A percentile compares a stretch with the other conserved stretches of the same genome.
Evolutionary conservation across 1,284 basidiomycete genomes (phyloP).

Genomic region (Irpex sp.): DNA sequence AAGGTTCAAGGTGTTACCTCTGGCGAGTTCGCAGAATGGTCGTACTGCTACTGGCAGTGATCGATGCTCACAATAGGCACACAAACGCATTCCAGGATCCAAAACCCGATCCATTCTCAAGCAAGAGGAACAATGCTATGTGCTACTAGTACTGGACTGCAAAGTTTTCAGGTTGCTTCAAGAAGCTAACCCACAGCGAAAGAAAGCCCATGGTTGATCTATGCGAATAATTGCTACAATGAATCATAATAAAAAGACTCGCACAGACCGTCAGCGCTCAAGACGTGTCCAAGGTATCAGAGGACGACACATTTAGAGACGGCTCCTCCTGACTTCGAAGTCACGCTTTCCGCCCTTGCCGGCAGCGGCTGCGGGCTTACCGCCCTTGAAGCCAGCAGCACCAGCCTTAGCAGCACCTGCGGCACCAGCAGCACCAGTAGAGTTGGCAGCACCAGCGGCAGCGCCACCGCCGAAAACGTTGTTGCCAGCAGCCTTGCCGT

Average conservation of each 20-base stretch:
- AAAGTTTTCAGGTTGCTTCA: not conserved
- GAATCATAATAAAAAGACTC: not conserved
- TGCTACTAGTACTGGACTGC: not conserved
- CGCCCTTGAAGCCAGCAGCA: slow-evolving; percentile 13
- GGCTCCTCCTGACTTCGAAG: slow-evolving; percentile 14
- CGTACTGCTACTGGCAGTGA: too few species aligned
- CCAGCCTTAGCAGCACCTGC: slow-evolving; percentile 3
- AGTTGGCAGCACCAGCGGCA: slow-evolving; percentile 7
- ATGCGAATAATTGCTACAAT: not conserved
- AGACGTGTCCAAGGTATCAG: not conserved
- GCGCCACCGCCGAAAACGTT: not conserved
- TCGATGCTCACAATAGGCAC: too few species aligned
- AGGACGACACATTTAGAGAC: slow-evolving; percentile 1
- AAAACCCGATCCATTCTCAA: slow-evolving; percentile 8
- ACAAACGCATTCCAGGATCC: not conserved
- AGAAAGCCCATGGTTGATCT: not conserved
- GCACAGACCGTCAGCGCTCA: not conserved
- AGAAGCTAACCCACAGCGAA: slow-evolving; percentile 2
- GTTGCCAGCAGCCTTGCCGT: slow-evolving; percentile 10
- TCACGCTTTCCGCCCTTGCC: slow-evolving; percentile 14
- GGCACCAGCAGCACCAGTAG: not conserved
- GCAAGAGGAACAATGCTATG: not conserved
- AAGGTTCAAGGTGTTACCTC: too few species aligned
- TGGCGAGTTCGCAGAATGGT: too few species aligned
- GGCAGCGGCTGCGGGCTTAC: slow-evolving; percentile 14